phyloP scores from a whole-genome alignment of 768 basidiomycete genomes.

The Lactarius sanguifluus region DNA sequence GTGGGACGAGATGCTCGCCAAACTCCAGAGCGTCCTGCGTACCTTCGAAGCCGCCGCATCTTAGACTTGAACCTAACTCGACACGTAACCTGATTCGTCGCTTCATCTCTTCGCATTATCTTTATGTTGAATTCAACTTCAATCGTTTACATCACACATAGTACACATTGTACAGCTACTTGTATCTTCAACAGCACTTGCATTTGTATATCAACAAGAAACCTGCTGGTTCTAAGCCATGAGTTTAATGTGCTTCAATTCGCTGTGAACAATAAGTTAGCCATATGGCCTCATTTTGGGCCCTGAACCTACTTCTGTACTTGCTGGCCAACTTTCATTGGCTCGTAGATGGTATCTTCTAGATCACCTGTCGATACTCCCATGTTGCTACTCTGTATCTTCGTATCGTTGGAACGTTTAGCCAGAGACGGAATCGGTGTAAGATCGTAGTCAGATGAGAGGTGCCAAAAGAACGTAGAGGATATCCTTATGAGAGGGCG shows the following conservation, averaged over 20 bases:
- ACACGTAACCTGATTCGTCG: background rate
- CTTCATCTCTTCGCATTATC: background rate
- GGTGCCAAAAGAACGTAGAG: slow-evolving; percentile 95
- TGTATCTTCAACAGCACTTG: background rate
- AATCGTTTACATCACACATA: slow-evolving; percentile 17
- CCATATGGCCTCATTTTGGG: background rate
- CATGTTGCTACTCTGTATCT: slow-evolving; percentile 41
- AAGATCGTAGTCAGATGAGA: slow-evolving; percentile 83
- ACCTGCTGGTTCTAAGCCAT: slow-evolving; percentile 51
- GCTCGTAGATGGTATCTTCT: slow-evolving; percentile 53
- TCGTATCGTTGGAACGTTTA: slow-evolving; percentile 47
- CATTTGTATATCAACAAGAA: background rate
- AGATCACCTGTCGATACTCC: slow-evolving; percentile 40
- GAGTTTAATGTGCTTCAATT: slow-evolving; percentile 77
- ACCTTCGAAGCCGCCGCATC: slow-evolving; percentile 48
- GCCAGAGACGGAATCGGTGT: slow-evolving; percentile 57
- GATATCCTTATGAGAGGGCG: slow-evolving; percentile 95
- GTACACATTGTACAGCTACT: slow-evolving; percentile 5
- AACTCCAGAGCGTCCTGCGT: slow-evolving; percentile 74
- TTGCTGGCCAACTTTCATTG: slow-evolving; percentile 87
- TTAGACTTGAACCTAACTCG: background rate
- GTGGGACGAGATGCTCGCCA: slow-evolving; percentile 94
- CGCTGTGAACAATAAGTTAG: slow-evolving; percentile 44
- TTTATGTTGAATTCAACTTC: slow-evolving; percentile 41
- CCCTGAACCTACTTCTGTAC: slow-evolving; percentile 65